phyloP scores from a whole-genome alignment of 2,329 filamentous ascomycete species.

The Iodosphaeria phyllophila region DNA sequence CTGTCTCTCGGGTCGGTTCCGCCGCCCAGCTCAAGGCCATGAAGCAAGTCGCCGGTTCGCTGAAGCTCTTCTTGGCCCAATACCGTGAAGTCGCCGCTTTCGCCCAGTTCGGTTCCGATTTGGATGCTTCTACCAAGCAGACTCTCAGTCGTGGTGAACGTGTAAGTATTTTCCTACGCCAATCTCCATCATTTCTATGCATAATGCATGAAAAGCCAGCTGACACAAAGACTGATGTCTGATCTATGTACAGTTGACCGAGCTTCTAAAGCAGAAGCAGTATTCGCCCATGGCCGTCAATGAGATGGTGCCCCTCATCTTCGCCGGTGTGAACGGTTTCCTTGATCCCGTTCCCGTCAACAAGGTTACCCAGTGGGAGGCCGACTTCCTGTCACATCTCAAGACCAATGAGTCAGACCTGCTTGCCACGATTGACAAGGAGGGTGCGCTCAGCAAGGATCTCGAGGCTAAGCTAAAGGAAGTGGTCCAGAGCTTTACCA shows the following conservation, averaged over 20 bases:
- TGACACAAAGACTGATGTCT: too few relatives aligned
- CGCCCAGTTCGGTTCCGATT: conserved; percentile 98
- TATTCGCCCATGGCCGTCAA: conserved; percentile 97
- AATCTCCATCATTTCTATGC: background rate
- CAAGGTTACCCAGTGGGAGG: conserved; percentile 89
- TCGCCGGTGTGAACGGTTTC: conserved; percentile 94
- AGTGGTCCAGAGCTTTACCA: conserved; percentile 64
- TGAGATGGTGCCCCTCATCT: conserved; percentile 99
- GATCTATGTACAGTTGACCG: conserved; percentile 48
- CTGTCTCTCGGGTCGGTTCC: conserved; percentile 98
- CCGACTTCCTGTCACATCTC: conserved; percentile 84
- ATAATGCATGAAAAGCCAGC: conserved; percentile 8
- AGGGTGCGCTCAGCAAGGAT: conserved; percentile 92
- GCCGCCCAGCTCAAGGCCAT: conserved; percentile 99
- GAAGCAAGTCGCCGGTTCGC: conserved; percentile 99
- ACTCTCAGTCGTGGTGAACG: conserved; percentile 96
- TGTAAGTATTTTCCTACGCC: conserved; percentile 32
- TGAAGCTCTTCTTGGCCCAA: conserved; percentile 99
- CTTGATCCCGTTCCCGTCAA: conserved; percentile 74
- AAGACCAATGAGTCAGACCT: conserved; percentile 78
- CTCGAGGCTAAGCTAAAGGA: conserved; percentile 70
- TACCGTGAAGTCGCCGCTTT: conserved; percentile 99
- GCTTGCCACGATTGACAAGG: conserved; percentile 76
- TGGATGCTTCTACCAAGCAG: conserved; percentile 98
- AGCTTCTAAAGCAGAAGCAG: conserved; percentile 99